Percentiles rank a stretch among this genome's conserved stretches.
phyloP scores from a whole-genome alignment of 208 protist genomes.

The Leishmania tropica region DNA sequence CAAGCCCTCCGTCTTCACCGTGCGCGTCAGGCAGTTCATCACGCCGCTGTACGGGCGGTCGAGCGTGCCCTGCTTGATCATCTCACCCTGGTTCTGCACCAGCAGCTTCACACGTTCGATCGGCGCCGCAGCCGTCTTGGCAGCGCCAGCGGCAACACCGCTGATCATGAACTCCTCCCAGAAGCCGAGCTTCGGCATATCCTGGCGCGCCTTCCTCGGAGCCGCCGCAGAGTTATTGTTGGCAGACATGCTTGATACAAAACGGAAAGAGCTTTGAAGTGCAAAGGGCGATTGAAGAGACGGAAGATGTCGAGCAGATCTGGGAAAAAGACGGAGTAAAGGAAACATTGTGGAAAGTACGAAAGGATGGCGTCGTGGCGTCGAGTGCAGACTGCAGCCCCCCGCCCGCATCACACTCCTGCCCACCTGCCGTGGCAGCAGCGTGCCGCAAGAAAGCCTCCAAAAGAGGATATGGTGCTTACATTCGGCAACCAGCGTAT shows the following conservation, averaged over 20 bases:
- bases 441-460: background rate
- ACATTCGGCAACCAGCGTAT: background rate
- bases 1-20: constrained; percentile 93
- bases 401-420: background rate
- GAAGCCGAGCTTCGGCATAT: constrained; percentile 59
- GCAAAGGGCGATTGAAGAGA: background rate
- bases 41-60: constrained; percentile 95
- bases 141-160: constrained; percentile 75
- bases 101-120: constrained; percentile 97
- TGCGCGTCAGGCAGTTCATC: constrained; percentile 94
- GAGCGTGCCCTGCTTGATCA: constrained; percentile 77
- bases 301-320: too few species aligned
- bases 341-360: background rate
- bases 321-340: background rate
- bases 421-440: background rate
- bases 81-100: constrained; percentile 93
- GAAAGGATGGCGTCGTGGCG: background rate
- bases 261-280: background rate
- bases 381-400: background rate
- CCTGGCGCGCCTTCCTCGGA: constrained; percentile 33
- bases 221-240: constrained; percentile 20
- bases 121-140: constrained; percentile 94
- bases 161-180: constrained; percentile 86
- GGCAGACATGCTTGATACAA: constrained; percentile 24
- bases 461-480: background rate